phyloP scores from a whole-genome alignment of 2,329 filamentous ascomycete genomes.

The Fusarium stilboides region DNA sequence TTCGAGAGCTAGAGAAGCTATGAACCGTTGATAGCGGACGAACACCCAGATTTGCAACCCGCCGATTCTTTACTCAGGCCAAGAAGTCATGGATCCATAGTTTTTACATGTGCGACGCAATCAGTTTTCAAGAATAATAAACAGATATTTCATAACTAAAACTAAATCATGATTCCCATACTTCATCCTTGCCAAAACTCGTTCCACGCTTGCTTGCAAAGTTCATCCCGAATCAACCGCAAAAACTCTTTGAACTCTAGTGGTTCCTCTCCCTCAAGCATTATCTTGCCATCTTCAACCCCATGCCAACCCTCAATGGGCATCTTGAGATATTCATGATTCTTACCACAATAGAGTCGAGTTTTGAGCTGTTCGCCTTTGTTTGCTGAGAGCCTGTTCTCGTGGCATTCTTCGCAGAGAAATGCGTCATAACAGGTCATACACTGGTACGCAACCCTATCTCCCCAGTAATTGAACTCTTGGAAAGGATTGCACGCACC shows the following conservation, averaged over 20 bases:
- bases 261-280: conserved; percentile 38
- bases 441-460: conserved; percentile 24
- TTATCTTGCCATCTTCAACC: conserved; percentile 36
- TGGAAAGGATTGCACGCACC: conserved; percentile 19
- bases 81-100: too few species aligned
- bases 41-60: too few species aligned
- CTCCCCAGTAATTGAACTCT: conserved; percentile 36
- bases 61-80: too few species aligned
- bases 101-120: too few species aligned
- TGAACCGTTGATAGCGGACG: too few species aligned
- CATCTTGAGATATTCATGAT: conserved; percentile 35
- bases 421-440: conserved; percentile 14
- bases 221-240: conserved; percentile 16
- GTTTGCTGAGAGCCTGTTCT: conserved; percentile 25
- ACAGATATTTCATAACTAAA: too few species aligned
- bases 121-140: too few species aligned
- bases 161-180: too few species aligned
- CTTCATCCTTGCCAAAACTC: conserved; percentile 21
- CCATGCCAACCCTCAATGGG: conserved; percentile 42
- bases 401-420: conserved; percentile 37
- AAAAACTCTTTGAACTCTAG: conserved; percentile 35
- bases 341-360: conserved; percentile 28
- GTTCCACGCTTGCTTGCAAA: conserved; percentile 34
- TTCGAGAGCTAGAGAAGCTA: too few species aligned
- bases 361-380: conserved; percentile 19